Base-by-base conservation (phyloP, 352 stramenopile genomes). In the Peronospora destructor region DNA sequence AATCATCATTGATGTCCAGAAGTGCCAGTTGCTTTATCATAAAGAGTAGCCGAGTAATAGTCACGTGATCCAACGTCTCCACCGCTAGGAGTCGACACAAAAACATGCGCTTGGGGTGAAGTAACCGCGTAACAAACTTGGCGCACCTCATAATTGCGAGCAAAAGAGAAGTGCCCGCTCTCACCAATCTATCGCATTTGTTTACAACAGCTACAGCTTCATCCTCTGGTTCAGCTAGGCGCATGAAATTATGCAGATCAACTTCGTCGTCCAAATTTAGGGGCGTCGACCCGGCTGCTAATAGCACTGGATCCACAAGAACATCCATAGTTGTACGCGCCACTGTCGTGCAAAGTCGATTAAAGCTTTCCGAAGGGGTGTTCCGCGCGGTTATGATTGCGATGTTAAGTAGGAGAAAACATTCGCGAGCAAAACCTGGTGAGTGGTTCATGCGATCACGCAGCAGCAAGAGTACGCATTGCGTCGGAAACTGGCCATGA, bases 11-110 rank as follows among this genome's bases (percentile, higher is more conserved):
- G 6, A 19, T 53, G 21, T 87, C 71, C 13, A 87, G 48, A 3
- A 76, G 45, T 10, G 64, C 62, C 5, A 93, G 36, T 47, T 90
- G 79, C 55, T 84, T 78, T 8, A 93, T 40, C 10, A 93, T 54
- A 12, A 64, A 63, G 11, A 93, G 47, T 34, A 93, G 68, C 0
- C 74, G 65, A 0, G 61, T 69, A 19, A 90, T 64, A 6, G 77
- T 93, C 21, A 86, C 68, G 45, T 87, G 79, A 40, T 90, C 78
- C 9, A 93, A 44, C 13, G 77, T 87, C 43, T 87, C 76, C 4
- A 88, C 64, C 2, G 73, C 71, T 26, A 93, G 52, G 14, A 93
- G 57, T 1, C 79, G 75, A 45, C 76, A 88, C 7, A 93, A 68
- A 36, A 85, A 87, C 10, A 78, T 69, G 19, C 79, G 68, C 36